Evolutionary conservation across 441 rosid species (phyloP).

Genomic region (Erodium moschatum): DNA sequence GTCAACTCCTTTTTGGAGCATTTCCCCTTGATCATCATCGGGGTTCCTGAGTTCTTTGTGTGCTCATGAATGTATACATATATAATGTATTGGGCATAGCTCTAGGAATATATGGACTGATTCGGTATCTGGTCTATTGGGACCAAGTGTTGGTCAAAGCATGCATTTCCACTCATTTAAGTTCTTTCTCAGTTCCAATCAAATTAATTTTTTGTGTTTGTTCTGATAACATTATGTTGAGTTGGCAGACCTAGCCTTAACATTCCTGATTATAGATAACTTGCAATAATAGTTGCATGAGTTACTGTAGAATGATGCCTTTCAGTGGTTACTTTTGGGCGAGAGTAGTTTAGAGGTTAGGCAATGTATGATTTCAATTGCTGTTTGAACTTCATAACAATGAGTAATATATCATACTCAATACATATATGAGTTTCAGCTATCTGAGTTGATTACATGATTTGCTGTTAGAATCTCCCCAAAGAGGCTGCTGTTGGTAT

Average conservation of each 20-base stretch:
- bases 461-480: slow-evolving; percentile 52
- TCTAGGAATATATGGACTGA: slow-evolving; percentile 1
- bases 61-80: neutral
- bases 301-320: neutral
- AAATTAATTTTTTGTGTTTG: neutral
- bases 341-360: neutral
- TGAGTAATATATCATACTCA: neutral
- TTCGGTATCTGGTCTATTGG: neutral
- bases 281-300: neutral
- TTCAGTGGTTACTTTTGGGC: neutral
- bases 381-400: neutral
- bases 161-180: neutral
- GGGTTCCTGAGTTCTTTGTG: neutral
- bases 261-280: neutral
- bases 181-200: neutral
- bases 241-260: neutral
- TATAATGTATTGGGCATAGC: neutral
- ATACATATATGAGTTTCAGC: neutral
- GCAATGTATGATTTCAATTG: neutral
- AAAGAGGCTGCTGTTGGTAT: slow-evolving; percentile 60
- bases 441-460: slow-evolving; percentile 5
- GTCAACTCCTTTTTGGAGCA: neutral
- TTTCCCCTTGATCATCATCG: neutral
- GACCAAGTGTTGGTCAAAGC: neutral
- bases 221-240: neutral